Evolutionary conservation across 495 filamentous ascomycete genomes (phyloP).

Genomic region (Aspergillus bertholletiae): DNA sequence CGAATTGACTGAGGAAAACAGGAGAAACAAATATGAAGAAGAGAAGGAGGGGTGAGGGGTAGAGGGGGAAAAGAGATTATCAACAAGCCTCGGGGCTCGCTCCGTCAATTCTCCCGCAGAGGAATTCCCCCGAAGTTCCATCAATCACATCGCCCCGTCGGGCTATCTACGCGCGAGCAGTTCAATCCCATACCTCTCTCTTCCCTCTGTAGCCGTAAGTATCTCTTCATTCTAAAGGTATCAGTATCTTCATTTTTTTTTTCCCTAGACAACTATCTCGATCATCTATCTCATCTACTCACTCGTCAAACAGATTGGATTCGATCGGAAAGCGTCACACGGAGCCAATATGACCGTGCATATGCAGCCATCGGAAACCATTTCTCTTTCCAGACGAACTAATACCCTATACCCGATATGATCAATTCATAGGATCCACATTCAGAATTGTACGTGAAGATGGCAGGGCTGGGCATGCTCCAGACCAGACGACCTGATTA

Average conservation of each 20-base stretch:
- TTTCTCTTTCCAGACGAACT: background rate
- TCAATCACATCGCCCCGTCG: conserved; percentile 23
- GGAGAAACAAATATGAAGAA: background rate
- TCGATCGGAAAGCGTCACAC: background rate
- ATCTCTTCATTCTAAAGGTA: background rate
- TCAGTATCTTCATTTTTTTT: background rate
- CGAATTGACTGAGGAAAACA: background rate
- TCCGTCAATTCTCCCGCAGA: conserved; percentile 16
- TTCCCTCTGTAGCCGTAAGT: too few relatives aligned
- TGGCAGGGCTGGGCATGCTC: background rate
- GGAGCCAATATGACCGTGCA: background rate
- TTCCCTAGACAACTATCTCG: background rate
- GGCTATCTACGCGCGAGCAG: background rate
- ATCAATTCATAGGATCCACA: background rate
- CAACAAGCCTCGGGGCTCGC: conserved; percentile 7
- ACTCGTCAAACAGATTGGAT: background rate
- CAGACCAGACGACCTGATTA: background rate
- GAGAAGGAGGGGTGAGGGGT: conserved; percentile 1
- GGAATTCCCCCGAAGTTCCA: conserved; percentile 16
- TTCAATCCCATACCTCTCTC: too few relatives aligned
- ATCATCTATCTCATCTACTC: background rate
- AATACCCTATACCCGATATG: background rate
- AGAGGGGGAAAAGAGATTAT: conserved; percentile 5
- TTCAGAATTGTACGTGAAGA: background rate
- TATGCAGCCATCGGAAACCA: background rate